These are phyloP conservation scores for Aciculoconidium aculeatum DNA, from an alignment of 805 yeast genomes.

Conservation along the genomic window DNA sequence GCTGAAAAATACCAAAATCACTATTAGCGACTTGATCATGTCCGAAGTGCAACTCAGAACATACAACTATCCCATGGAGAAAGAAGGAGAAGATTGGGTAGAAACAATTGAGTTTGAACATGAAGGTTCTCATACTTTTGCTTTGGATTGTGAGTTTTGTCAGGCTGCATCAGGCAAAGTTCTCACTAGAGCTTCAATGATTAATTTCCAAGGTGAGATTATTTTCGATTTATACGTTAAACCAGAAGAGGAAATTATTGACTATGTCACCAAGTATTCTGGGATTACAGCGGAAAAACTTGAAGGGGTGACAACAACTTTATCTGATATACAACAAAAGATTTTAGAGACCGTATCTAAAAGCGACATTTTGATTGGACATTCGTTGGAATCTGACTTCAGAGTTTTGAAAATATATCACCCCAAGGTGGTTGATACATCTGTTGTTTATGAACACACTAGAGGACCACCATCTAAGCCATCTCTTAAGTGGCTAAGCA, in stretches of 20 bases:
- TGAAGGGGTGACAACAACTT: constrained; percentile 53
- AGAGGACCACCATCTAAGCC: constrained; percentile 81
- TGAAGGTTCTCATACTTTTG: constrained; percentile 61
- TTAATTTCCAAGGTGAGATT: constrained; percentile 55
- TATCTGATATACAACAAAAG: constrained; percentile 60
- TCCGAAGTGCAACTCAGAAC: constrained; percentile 41
- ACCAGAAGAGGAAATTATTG: constrained; percentile 68
- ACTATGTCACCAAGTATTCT: constrained; percentile 77
- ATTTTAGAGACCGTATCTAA: constrained; percentile 43
- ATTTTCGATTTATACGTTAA: constrained; percentile 71
- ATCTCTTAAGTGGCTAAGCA: constrained; percentile 65
- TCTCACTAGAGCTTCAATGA: constrained; percentile 70
- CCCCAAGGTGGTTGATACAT: constrained; percentile 73
- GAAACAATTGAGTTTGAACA: constrained; percentile 50
- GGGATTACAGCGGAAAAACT: constrained; percentile 79
- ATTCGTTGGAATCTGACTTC: constrained; percentile 82
- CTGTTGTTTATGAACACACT: constrained; percentile 70
- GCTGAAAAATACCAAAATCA: constrained; percentile 31
- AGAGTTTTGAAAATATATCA: constrained; percentile 67
- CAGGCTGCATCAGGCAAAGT: constrained; percentile 54
- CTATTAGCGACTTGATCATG: constrained; percentile 50
- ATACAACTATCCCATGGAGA: constrained; percentile 50
- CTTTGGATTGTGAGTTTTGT: constrained; percentile 95
- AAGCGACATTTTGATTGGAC: constrained; percentile 75
- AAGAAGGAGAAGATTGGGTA: constrained; percentile 39